Evolutionary conservation across 345 rosid species (phyloP), one percentile per base, ranked within the genome.

Genomic region (Cardamine chenopodiifolia): DNA sequence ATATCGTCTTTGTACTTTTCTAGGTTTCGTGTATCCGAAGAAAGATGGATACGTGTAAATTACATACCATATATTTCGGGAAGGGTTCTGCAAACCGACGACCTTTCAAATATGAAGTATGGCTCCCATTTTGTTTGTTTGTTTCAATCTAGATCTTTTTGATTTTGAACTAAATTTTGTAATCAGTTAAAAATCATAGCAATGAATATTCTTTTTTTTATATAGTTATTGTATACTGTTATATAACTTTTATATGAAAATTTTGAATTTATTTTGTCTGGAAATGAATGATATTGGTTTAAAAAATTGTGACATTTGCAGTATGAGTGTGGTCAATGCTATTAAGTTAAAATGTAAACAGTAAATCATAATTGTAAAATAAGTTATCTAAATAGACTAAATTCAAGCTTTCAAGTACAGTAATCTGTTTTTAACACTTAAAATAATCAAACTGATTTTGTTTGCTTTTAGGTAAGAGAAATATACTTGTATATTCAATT

Each of bases 21-120:
- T 39, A 49, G 62, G 53, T 71, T 71, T 77, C 72, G 66, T 66
- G 32, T 39, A 0, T 37, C 18, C 56, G 69, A 77, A 77, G 69
- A 28, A 70, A 67, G 7, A 74, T 7, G 65, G 17, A 29, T 47
- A 13, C n/a, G 0, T 17, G 52, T 29, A 25, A 17, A 34, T 71
- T 35, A 48, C 23, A 29, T 45, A 48, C 26, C 22, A 15, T 59
- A n/a, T 34, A 49, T n/a, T 57, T 70, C 0, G 45, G 66, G 4
- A 7, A 48, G 6, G 11, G 44, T 19, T 29, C 20, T 13, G 15
- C 50, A 48, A 61, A 23, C 8, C 6, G 26, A 22, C 12, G 42
- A 49, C 58, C 59, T 66, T 67, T 31, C 63, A 37, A 23, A 3
- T 54, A 68, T 54, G 37, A 26, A 54, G 52, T 25, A 17, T 54